Evolutionary conservation across 371 early-diverging fungal species (phyloP).

Genomic region (Batkoa obscura): DNA sequence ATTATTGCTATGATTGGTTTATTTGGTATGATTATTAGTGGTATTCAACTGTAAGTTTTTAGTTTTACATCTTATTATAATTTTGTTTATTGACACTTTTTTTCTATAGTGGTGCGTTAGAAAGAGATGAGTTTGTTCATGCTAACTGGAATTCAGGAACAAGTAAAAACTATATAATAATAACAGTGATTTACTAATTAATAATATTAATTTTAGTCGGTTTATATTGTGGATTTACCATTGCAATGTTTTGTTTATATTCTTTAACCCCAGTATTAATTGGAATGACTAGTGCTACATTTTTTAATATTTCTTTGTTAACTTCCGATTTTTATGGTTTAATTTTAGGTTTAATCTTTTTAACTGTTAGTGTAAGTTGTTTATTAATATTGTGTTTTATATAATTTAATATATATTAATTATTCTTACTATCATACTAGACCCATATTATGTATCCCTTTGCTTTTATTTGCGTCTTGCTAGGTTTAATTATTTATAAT

Average conservation of each 20-base stretch:
- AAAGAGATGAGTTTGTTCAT: conserved; percentile 22
- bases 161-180: conserved; percentile 4
- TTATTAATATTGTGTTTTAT: too few relatives aligned
- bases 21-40: conserved; percentile 46
- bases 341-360: conserved; percentile 43
- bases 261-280: conserved; percentile 44
- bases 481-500: conserved; percentile 40
- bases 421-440: neutral
- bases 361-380: conserved; percentile 18
- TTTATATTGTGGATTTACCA: conserved; percentile 35
- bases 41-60: conserved; percentile 29
- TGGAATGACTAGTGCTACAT: conserved; percentile 41
- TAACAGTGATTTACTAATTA: neutral
- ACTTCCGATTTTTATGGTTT: conserved; percentile 60
- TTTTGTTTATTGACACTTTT: neutral
- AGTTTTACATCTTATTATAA: neutral
- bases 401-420: too few relatives aligned
- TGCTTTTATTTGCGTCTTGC: conserved; percentile 36
- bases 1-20: conserved; percentile 47
- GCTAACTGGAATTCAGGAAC: conserved; percentile 17
- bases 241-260: conserved; percentile 45
- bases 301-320: conserved; percentile 55
- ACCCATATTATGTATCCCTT: conserved; percentile 35
- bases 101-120: conserved; percentile 22
- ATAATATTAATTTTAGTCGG: conserved; percentile 22